These are phyloP conservation scores for Hanseniaspora uvarum DNA, from an alignment of 1,139 yeast species.

Conservation along the genomic window DNA sequence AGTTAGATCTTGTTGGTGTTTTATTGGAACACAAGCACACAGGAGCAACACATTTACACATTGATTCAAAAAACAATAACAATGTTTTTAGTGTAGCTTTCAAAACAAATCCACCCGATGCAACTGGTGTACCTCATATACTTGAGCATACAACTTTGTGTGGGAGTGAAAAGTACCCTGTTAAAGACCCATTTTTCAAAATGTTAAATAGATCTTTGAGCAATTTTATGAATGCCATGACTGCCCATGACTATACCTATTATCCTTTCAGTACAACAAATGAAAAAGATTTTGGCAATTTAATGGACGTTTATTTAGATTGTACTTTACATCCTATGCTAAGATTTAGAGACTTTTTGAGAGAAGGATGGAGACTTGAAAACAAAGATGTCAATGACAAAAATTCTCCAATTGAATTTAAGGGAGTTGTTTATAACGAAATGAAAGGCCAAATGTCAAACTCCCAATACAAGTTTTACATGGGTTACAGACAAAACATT, in stretches of 20 bases:
- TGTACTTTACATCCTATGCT: conserved; percentile 77
- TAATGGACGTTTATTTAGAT: conserved; percentile 81
- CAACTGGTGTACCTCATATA: conserved; percentile 92
- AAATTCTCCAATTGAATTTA: conserved; percentile 54
- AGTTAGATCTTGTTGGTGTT: conserved; percentile 70
- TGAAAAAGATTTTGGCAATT: conserved; percentile 63
- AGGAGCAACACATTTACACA: conserved; percentile 74
- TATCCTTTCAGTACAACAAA: conserved; percentile 96
- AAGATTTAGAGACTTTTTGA: conserved; percentile 70
- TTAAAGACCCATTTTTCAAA: conserved; percentile 92
- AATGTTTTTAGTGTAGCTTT: conserved; percentile 84
- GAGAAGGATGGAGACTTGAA: conserved; percentile 98
- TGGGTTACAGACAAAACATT: conserved; percentile 71
- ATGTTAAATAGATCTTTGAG: conserved; percentile 84
- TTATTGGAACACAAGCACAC: conserved; percentile 56
- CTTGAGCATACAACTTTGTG: conserved; percentile 91
- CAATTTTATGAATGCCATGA: conserved; percentile 98
- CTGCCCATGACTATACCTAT: conserved; percentile 91
- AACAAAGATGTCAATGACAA: conserved; percentile 51
- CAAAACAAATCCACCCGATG: conserved; percentile 88
- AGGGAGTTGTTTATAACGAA: conserved; percentile 95
- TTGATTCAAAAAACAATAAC: conserved; percentile 70
- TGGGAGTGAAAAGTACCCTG: conserved; percentile 84
- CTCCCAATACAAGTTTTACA: conserved; percentile 75
- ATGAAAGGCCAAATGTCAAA: conserved; percentile 97